Conservation (phyloP, 2,329 filamentous ascomycete genomes). For the Talaromyces sp. region DNA sequence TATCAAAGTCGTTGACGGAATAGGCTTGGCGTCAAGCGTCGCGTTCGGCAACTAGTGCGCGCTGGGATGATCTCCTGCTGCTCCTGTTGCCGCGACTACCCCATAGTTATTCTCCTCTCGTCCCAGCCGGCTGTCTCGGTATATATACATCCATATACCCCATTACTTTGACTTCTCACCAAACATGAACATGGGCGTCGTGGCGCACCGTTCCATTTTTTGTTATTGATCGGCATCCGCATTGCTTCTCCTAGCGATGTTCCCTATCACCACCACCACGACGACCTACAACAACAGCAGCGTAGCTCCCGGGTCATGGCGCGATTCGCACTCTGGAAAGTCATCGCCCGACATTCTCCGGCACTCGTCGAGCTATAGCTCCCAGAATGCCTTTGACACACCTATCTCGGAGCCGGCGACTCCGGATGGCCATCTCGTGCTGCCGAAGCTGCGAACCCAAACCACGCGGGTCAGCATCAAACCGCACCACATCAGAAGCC, state of each 20-base stretch:
- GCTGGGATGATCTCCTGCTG: not conserved
- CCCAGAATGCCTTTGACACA: constrained; percentile 10
- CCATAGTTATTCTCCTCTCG: not conserved
- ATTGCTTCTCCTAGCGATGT: not conserved
- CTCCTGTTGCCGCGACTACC: not conserved
- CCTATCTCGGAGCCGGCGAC: constrained; percentile 9
- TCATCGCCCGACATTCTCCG: constrained; percentile 13
- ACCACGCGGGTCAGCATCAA: constrained; percentile 46
- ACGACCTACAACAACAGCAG: not conserved
- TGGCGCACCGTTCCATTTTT: not conserved
- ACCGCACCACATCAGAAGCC: constrained; percentile 53
- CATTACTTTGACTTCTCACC: not conserved
- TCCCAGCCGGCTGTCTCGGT: not conserved
- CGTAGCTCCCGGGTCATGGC: constrained; percentile 11
- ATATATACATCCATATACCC: not conserved
- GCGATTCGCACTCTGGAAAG: constrained; percentile 12
- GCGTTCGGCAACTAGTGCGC: not conserved
- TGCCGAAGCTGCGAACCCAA: constrained; percentile 18
- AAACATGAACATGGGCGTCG: not conserved
- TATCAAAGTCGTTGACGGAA: not conserved
- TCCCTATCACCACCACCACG: not conserved
- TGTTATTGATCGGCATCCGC: not conserved
- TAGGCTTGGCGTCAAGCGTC: not conserved
- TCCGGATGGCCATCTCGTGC: constrained; percentile 11
- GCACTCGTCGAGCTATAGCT: constrained; percentile 11